Evolutionary conservation across 345 rosid species (phyloP).

Genomic region (Sisymbrium altissimum): DNA sequence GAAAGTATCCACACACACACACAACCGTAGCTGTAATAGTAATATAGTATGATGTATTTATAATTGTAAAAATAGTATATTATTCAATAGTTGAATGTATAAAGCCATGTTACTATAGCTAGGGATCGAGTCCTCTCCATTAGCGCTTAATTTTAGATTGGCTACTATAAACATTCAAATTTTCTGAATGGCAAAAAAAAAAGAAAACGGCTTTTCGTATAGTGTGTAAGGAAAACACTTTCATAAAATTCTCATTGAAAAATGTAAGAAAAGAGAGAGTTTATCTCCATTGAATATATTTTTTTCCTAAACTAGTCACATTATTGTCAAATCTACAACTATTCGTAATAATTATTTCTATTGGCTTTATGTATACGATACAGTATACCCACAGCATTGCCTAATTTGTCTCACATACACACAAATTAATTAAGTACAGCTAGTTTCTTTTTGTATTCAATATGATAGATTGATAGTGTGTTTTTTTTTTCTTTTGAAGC

Average conservation of each 20-base stretch:
- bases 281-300: neutral
- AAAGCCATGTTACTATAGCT: neutral
- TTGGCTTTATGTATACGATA: neutral
- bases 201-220: neutral
- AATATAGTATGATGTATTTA: too few relatives aligned
- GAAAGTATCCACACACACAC: neutral
- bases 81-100: neutral
- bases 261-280: too few relatives aligned
- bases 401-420: constrained; percentile 1
- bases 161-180: neutral
- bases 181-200: neutral
- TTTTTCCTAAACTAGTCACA: neutral
- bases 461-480: constrained; percentile 2
- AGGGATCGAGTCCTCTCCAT: neutral
- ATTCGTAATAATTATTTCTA: neutral
- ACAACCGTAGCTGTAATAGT: neutral
- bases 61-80: neutral
- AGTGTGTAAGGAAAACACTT: too few relatives aligned
- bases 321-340: neutral
- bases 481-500: neutral
- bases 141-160: neutral
- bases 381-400: neutral
- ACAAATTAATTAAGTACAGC: neutral
- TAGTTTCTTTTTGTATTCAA: neutral
- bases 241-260: too few relatives aligned